Evolutionary conservation across 129 eudicot species (phyloP), one percentile per base, ranked within the genome.

Genomic region (Solidago caesia): DNA sequence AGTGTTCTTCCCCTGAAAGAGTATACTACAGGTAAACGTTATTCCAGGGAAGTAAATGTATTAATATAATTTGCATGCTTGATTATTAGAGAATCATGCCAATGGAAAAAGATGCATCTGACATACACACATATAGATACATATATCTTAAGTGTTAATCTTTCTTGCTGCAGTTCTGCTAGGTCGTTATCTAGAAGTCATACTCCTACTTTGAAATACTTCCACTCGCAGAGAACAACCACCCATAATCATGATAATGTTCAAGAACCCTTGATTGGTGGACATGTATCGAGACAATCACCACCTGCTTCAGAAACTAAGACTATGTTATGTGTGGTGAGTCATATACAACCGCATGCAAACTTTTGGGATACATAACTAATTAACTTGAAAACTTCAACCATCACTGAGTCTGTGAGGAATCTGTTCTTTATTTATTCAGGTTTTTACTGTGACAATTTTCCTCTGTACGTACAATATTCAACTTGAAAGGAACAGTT

Each of bases 161-260:
- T 42, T 62, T 51, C 44, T n/a, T 72, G 77, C 11, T 49, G 77
- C 87, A 91, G 97, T 81, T 91, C 97, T 78, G 97, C 97, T 44
- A 86, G 97, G 86, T 91, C 96, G 29, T 79, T 91, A 74, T 75
- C 88, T 43, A 82, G 85, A 78, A 84, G 89, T 81, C 88, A 75
- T 70, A 84, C 91, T 64, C 91, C 89, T 46, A 53, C 87, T 1
- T 12, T 64, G 58, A 84, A 83, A 64, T 88, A 85, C 68, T 81
- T 55, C 82, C 76, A 16, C 11, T 48, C 78, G 42, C 81, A 80
- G 8, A 75, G 77, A 68, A 78, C 79, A 76, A 73, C 56, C 51
- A 8, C 71, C 41, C 48, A 79, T 7, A 85, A 83, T 63, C 71
- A 72, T 60, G 70, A 64, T 77, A 13, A 70, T 68, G 15, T 68